Percentiles rank a stretch among this genome's conserved stretches.
Evolutionary conservation across 495 filamentous ascomycete genomes (phyloP).

Genomic region (Talaromyces thailandensis): DNA sequence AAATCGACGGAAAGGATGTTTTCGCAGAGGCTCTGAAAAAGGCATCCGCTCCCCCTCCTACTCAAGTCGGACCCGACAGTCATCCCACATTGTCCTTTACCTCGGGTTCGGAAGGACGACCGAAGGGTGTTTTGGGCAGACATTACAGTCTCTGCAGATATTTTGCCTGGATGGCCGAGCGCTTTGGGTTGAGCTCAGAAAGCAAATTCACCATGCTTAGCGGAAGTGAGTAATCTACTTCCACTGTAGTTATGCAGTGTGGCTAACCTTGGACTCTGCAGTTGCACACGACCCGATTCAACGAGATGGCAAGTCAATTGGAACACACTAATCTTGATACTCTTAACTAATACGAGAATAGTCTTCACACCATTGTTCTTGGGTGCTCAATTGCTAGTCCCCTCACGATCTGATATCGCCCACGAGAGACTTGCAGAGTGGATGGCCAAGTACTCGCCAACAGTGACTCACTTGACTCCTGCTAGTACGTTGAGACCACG

Average conservation of each 20-base stretch:
- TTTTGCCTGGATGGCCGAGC: slow-evolving; percentile 86
- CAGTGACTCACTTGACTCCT: slow-evolving; percentile 86
- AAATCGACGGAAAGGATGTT: slow-evolving; percentile 49
- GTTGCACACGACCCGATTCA: slow-evolving; percentile 84
- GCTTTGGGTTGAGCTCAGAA: slow-evolving; percentile 63
- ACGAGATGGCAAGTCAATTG: slow-evolving; percentile 40
- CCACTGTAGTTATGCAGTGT: not conserved
- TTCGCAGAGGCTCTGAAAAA: not conserved
- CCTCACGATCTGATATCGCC: slow-evolving; percentile 74
- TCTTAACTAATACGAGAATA: not conserved
- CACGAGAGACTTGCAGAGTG: slow-evolving; percentile 87
- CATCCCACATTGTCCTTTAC: slow-evolving; percentile 80
- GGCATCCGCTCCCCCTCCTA: slow-evolving; percentile 47
- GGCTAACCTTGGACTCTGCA: not conserved
- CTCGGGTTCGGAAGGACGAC: slow-evolving; percentile 72
- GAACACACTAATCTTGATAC: not conserved
- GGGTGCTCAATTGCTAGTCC: slow-evolving; percentile 73
- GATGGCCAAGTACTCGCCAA: slow-evolving; percentile 73
- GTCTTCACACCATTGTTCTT: slow-evolving; percentile 92
- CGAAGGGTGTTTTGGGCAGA: slow-evolving; percentile 81
- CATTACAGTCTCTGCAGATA: slow-evolving; percentile 87
- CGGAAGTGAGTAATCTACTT: slow-evolving; percentile 76
- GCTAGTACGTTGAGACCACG: slow-evolving; percentile 31
- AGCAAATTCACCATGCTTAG: slow-evolving; percentile 78
- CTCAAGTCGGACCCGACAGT: slow-evolving; percentile 85